Base-by-base conservation (phyloP, 2,329 filamentous ascomycete species). In the Colletotrichum cereale region DNA sequence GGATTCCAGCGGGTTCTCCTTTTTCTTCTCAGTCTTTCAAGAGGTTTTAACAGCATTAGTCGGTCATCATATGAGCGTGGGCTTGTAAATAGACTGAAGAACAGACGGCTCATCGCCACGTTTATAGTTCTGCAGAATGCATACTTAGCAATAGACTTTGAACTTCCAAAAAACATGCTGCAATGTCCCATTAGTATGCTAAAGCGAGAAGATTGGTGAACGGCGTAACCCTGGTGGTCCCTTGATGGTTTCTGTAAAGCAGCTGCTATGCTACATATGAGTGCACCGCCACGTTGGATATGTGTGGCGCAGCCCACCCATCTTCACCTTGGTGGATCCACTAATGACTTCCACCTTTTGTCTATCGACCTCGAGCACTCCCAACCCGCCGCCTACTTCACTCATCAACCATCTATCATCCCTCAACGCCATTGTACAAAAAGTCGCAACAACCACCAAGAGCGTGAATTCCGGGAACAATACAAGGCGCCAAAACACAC, bases 61-160 rank as follows among this genome's bases (percentile, higher is more conserved):
- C 36, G 57, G 64, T 65, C 34, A 66, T 38, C 57, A 60, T 47
- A 44, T 47, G 24, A 72, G 56, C 47, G 48, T 66, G 57, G 55
- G 60, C 58, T 72, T 48, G 67, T 71, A 71, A 57, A 72, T 72
- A 66, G 70, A 72, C 70, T 72, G 70, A 56, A 71, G 66, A 72
- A 61, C 67, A 68, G 55, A 65, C 40, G 70, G 70, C 70, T 71
- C 70, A 57, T 71, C 70, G 70, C 70, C 70, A 71, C 48, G 55
- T 66, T 72, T 50, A 71, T 72, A 66, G 48, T 38, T 52, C 42
- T 63, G 57, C 68, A 67, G 36, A 26, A 26, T 62, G 68, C 58
- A 68, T 57, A 58, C 50, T 42, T 71, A 68, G 57, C 29, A 68
- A 53, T 50, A 57, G 10, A 29, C 44, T 47, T 11, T 18, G 40